phyloP scores from a whole-genome alignment of 306 rosid genomes.

The Dryas drummondii region DNA sequence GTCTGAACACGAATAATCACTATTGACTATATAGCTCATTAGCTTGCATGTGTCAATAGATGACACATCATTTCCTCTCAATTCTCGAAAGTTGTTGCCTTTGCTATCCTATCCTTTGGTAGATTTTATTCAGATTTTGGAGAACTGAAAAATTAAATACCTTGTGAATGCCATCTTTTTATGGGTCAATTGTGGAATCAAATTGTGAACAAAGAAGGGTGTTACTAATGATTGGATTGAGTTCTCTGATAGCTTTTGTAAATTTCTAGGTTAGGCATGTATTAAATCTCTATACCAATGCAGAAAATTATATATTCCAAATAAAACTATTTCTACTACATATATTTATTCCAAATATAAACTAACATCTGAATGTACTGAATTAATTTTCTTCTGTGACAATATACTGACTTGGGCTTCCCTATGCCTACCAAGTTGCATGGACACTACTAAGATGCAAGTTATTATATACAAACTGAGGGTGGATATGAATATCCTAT shows the following conservation, averaged over 20 bases:
- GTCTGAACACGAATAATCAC: not conserved
- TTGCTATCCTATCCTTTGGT: not conserved
- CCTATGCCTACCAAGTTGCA: not conserved
- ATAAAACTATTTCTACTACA: too few species aligned
- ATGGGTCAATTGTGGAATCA: conserved; percentile 30
- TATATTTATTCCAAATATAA: too few species aligned
- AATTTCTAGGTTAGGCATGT: not conserved
- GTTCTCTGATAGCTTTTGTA: not conserved
- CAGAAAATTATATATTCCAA: too few species aligned
- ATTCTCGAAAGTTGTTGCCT: conserved; percentile 10
- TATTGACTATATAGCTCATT: not conserved
- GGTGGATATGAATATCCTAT: too few species aligned
- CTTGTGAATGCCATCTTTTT: conserved; percentile 15
- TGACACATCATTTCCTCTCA: conserved; percentile 11
- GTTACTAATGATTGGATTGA: not conserved
- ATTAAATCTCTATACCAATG: not conserved
- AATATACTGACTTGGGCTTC: not conserved
- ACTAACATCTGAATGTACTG: not conserved
- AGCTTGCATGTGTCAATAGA: not conserved
- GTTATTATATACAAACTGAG: too few species aligned
- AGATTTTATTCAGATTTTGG: conserved; percentile 5
- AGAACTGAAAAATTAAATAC: conserved; percentile 3
- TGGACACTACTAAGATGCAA: too few species aligned
- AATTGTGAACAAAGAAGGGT: not conserved
- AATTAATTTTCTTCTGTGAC: not conserved